phyloP scores from a whole-genome alignment of 352 stramenopile species.

The Phytophthora foliorum region DNA sequence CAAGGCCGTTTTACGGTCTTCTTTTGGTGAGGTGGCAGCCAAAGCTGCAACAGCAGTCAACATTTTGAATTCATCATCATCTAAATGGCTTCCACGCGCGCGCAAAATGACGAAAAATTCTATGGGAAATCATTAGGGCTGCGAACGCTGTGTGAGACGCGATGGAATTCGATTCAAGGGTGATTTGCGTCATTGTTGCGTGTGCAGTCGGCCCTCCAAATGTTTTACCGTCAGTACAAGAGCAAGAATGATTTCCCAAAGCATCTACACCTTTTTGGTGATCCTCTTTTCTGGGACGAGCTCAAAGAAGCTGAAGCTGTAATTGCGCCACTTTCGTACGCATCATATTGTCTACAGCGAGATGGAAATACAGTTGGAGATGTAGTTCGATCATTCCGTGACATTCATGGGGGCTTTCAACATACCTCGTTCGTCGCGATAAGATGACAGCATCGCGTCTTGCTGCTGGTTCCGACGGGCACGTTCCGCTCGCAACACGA shows the following conservation, averaged over 20 bases:
- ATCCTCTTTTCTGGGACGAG: not conserved
- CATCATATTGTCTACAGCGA: not conserved
- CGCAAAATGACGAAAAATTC: not conserved
- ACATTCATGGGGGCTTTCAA: not conserved
- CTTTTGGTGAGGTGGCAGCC: not conserved
- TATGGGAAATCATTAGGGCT: constrained; percentile 4
- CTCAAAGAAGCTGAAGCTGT: constrained; percentile 11
- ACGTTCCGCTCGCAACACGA: too few species aligned
- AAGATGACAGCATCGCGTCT: too few species aligned
- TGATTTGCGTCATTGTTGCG: not conserved
- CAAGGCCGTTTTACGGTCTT: constrained; percentile 4
- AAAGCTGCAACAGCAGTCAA: constrained; percentile 1
- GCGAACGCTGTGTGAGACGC: not conserved
- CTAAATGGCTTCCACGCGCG: constrained; percentile 9
- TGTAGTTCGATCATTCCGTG: not conserved
- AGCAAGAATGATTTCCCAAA: not conserved
- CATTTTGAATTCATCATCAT: constrained; percentile 4
- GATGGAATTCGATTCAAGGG: constrained; percentile 3
- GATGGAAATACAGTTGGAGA: not conserved
- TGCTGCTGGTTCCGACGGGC: too few species aligned
- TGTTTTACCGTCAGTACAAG: constrained; percentile 6
- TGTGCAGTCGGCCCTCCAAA: not conserved
- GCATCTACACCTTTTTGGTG: not conserved
- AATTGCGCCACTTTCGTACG: not conserved
- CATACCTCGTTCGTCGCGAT: too few species aligned